These are phyloP conservation scores for Areca catechu DNA, from an alignment of 176 grass and related monocot species.

Conservation along the genomic window DNA sequence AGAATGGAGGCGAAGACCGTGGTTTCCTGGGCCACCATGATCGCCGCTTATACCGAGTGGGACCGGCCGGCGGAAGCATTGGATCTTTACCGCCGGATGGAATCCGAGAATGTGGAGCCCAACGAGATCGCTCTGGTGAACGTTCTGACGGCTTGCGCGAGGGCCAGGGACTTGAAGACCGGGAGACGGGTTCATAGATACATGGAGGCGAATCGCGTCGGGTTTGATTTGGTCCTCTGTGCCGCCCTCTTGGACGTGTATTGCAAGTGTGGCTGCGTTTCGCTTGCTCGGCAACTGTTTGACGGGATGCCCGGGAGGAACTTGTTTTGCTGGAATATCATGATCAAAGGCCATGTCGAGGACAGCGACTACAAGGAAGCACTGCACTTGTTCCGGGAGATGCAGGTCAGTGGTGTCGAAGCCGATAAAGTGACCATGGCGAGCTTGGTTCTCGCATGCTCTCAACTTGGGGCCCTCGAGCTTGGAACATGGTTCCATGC, in stretches of 20 bases:
- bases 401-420: constrained; percentile 3
- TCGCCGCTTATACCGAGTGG: constrained; percentile 15
- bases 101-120: neutral
- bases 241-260: constrained; percentile 16
- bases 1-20: constrained; percentile 7
- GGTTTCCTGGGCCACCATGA: constrained; percentile 16
- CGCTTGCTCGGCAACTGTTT: constrained; percentile 6
- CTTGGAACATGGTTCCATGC: constrained; percentile 17
- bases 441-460: constrained; percentile 6
- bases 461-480: constrained; percentile 14
- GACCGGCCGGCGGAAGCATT: constrained; percentile 4
- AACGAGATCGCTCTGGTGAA: constrained; percentile 16
- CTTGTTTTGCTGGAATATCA: constrained; percentile 14
- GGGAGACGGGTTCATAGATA: constrained; percentile 16
- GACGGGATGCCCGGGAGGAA: constrained; percentile 14
- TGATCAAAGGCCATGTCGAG: constrained; percentile 17
- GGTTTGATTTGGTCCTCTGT: constrained; percentile 12
- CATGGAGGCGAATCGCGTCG: constrained; percentile 1
- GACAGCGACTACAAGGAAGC: constrained; percentile 12
- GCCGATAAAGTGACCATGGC: constrained; percentile 18
- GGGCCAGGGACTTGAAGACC: constrained; percentile 10
- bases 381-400: constrained; percentile 6
- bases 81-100: constrained; percentile 13
- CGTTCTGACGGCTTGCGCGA: constrained; percentile 12
- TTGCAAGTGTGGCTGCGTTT: constrained; percentile 14